These are phyloP conservation scores for Xylariaceae sp. DNA, from an alignment of 2,329 filamentous ascomycete genomes.

Conservation along the genomic window DNA sequence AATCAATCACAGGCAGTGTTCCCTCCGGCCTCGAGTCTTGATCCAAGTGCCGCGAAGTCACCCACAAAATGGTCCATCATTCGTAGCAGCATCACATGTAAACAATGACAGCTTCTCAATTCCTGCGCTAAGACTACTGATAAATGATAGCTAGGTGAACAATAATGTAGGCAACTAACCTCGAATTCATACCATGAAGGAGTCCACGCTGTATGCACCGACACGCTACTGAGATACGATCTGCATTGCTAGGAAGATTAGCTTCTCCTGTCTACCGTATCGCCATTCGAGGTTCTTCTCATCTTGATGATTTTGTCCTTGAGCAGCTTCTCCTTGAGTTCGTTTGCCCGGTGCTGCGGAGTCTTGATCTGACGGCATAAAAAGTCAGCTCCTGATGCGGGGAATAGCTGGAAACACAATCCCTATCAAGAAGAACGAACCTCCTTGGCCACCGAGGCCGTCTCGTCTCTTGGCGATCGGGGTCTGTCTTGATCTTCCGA, in stretches of 20 bases:
- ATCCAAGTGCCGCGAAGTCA: background rate
- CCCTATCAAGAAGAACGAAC: conserved; percentile 37
- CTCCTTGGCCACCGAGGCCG: conserved; percentile 36
- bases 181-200: conserved; percentile 20
- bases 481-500: conserved; percentile 43
- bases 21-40: too few relatives aligned
- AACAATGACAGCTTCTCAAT: background rate
- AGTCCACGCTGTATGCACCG: conserved; percentile 8
- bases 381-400: conserved; percentile 34
- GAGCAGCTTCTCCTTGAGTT: conserved; percentile 46
- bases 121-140: conserved; percentile 3
- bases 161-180: conserved; percentile 21
- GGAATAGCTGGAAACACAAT: conserved; percentile 22
- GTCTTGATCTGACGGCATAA: conserved; percentile 33
- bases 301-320: conserved; percentile 52
- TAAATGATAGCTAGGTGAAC: conserved; percentile 7
- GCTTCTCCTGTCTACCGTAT: conserved; percentile 38
- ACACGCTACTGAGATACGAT: conserved; percentile 20
- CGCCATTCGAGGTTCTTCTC: conserved; percentile 45
- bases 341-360: conserved; percentile 39
- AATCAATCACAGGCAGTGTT: too few relatives aligned
- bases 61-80: background rate
- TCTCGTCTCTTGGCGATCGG: conserved; percentile 32
- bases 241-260: conserved; percentile 41
- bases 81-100: background rate